Evolutionary conservation across 2,329 filamentous ascomycete genomes (phyloP).

Genomic region (Byssochlamys sp.): DNA sequence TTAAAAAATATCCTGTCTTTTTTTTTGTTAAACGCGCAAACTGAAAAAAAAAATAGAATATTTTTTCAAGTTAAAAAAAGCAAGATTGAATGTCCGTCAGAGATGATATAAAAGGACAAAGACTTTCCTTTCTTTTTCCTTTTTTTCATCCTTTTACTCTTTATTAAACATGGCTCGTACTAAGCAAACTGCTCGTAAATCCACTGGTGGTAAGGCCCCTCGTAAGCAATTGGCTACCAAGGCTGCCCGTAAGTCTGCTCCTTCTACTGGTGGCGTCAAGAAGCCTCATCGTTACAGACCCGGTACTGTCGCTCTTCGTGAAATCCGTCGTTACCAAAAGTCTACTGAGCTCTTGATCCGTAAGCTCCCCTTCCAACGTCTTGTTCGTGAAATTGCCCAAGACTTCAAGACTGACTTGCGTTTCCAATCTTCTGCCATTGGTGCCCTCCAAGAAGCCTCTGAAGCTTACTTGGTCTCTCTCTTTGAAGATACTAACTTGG

Average conservation of each 20-base stretch:
- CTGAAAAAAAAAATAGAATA: too few species aligned
- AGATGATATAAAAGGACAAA: constrained; percentile 37
- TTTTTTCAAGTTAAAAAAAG: too few species aligned
- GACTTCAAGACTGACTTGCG: constrained; percentile 91
- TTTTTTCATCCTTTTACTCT: too few species aligned
- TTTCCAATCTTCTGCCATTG: constrained; percentile 97
- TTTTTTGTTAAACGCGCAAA: too few species aligned
- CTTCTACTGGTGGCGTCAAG: constrained; percentile 94
- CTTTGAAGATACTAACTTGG: constrained; percentile 96
- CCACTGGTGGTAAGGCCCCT: constrained; percentile 62
- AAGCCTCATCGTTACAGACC: constrained; percentile 87
- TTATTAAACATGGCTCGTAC: constrained; percentile 47
- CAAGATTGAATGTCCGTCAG: too few species aligned
- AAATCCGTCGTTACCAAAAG: constrained; percentile 98
- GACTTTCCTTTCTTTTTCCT: too few species aligned
- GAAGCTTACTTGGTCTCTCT: constrained; percentile 97
- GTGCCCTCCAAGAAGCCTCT: constrained; percentile 93
- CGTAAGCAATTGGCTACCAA: constrained; percentile 98
- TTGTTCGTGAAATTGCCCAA: constrained; percentile 93
- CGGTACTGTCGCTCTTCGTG: constrained; percentile 86
- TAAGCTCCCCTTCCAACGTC: constrained; percentile 94
- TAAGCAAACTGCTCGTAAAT: constrained; percentile 54
- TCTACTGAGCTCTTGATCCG: constrained; percentile 90
- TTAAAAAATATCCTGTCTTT: too few species aligned
- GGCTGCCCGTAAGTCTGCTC: constrained; percentile 95